Evolutionary conservation across 305 asterid species (phyloP), one percentile per base, ranked within the genome.

Genomic region (Fraxinus paxiana): DNA sequence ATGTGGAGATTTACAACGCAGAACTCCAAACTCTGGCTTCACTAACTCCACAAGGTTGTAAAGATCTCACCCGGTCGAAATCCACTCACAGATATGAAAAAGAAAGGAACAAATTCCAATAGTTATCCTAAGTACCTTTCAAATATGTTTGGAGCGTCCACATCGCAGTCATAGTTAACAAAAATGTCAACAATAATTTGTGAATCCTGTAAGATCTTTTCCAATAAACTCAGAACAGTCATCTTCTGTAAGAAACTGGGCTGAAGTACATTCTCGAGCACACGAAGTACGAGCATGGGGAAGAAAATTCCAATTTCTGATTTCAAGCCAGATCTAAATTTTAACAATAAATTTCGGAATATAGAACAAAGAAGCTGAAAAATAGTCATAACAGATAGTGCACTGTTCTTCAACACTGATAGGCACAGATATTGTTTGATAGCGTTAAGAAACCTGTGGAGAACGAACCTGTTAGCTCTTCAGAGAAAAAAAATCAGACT

Each of bases 231-330:
- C 87, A 96, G 86, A 89, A 94, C 89, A 41, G 97, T 92, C 98
- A 96, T 94, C 97, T 96, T 96, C 88, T 96, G 99, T 83, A 94
- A 82, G 87, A 94, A 96, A 92, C 97, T 96, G 81, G 99, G 99
- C 84, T 94, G 98, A 77, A 92, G 95, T 81, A 96, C 97, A 88
- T 96, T 96, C 92, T 96, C 99, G 80, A 96, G 91, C 74, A 96
- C 99, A 67, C 98, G 98, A 48, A 96, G 97, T 86, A 96, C 86
- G 83, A 96, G 88, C 98, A 96, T 96, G 15, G 99, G 99, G 24
- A 92, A 96, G 87, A 96, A 96, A 67, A 96, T 90, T 77, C 99
- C 99, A 79, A 96, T 92, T 88, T 96, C 99, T 75, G 99, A 91
- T 86, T 96, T 96, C 90, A 96, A 86, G 37, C 96, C 97, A 0